Conservation (phyloP, 2,329 filamentous ascomycete species). For the Aureobasidium sp. region DNA sequence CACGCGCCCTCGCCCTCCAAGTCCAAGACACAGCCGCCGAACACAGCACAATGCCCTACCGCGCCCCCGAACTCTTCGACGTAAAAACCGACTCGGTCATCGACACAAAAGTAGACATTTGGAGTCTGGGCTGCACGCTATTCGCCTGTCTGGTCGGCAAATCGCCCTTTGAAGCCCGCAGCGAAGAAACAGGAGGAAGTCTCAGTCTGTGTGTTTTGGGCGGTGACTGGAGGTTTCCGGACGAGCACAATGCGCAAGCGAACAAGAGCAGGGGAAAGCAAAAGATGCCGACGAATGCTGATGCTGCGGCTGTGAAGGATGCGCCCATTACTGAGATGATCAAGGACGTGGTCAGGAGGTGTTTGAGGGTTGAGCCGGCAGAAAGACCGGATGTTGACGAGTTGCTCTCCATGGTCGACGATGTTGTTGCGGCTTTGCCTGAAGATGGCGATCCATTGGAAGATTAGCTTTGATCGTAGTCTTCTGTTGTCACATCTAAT, state of each 20-base stretch:
- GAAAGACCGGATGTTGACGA: constrained; percentile 84
- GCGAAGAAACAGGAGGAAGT: constrained; percentile 90
- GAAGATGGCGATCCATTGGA: constrained; percentile 43
- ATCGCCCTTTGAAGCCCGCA: constrained; percentile 90
- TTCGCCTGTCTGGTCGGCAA: constrained; percentile 96
- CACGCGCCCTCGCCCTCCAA: constrained; percentile 78
- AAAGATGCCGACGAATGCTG: constrained; percentile 29
- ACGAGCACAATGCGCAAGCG: constrained; percentile 60
- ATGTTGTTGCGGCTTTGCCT: constrained; percentile 54
- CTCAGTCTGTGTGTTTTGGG: constrained; percentile 86
- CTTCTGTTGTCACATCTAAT: background rate
- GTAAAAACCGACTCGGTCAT: constrained; percentile 87
- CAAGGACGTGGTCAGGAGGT: constrained; percentile 78
- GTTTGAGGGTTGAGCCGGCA: constrained; percentile 74
- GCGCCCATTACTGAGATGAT: constrained; percentile 68
- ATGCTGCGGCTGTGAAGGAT: constrained; percentile 27
- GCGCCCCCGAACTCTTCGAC: constrained; percentile 94
- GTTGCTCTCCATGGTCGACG: constrained; percentile 70
- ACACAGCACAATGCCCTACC: constrained; percentile 97
- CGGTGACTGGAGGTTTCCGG: constrained; percentile 94
- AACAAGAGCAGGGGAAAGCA: constrained; percentile 44
- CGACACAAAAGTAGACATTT: constrained; percentile 96
- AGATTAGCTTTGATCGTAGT: background rate
- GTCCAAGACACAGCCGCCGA: constrained; percentile 93
- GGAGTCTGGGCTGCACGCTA: constrained; percentile 94